Base-by-base conservation (phyloP, 1,284 basidiomycete species). In the Sporisorium iseilematis-ciliati region DNA sequence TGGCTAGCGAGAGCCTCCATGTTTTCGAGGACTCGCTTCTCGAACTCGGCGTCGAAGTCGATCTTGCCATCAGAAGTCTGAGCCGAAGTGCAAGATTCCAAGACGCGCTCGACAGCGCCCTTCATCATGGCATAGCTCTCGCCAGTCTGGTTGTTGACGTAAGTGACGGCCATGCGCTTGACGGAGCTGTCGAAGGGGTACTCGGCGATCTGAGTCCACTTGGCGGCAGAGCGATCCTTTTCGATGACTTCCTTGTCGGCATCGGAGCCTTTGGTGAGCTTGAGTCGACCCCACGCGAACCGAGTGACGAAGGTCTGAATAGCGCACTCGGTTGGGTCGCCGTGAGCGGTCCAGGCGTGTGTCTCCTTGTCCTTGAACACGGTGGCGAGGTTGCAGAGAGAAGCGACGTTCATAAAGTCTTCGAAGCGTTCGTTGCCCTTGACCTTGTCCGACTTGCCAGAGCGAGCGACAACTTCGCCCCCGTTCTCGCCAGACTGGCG, bases 321-420 rank as follows among this genome's bases (percentile, higher is more conserved):
- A 0, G 90, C 90, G 52, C 85, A 84, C 60, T 87, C 87, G 18
- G 91, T 92, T 1, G 91, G 90, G 77, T 92, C 91, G 31, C 91
- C 91, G 49, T 89, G 89, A 0, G 90, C 89, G 42, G 89, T 88
- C 91, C 91, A 92, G 7, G 74, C 72, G 52, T 73, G 67, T 2
- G 69, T 75, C 55, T 83, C 82, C 66, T 83, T 77, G 58, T 83
- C 82, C 59, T 84, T 69, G 69, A 84, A 80, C 5, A 84, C 83
- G 7, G 74, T 81, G 46, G 83, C 83, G n/a, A 82, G 70, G 61
- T 84, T 84, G 76, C 83, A 84, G 54, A 84, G 80, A 45, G 83
- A 82, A 16, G 82, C 79, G 41, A 84, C 77, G 52, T 79, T 78
- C 57, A 84, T 68, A 50, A 81, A 84, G 50, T 80, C 67, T 35